These are phyloP conservation scores for Elsinoe fawcettii DNA, from an alignment of 2,329 filamentous ascomycete species.

Conservation along the genomic window DNA sequence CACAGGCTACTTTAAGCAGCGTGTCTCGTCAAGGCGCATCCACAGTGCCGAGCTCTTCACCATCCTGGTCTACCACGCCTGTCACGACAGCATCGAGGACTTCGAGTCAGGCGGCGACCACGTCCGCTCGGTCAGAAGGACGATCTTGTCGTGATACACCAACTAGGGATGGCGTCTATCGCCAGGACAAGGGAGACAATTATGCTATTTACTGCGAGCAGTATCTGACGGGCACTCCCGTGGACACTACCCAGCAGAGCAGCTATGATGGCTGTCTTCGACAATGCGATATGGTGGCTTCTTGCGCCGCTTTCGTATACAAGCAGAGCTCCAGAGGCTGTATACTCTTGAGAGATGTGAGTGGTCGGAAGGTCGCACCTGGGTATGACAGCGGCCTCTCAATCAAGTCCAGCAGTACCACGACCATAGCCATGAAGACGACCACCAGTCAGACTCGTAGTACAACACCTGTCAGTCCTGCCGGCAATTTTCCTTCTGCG, in stretches of 20 bases:
- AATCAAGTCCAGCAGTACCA: neutral
- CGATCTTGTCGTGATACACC: slow-evolving; percentile 12
- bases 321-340: neutral
- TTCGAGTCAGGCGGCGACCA: neutral
- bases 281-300: slow-evolving; percentile 13
- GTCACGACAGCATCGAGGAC: neutral
- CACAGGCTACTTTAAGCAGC: neutral
- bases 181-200: slow-evolving; percentile 5
- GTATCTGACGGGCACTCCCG: neutral
- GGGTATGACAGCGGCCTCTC: neutral
- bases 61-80: neutral
- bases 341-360: slow-evolving; percentile 1
- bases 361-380: neutral
- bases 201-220: slow-evolving; percentile 15
- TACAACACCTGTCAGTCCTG: neutral
- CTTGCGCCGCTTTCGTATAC: slow-evolving; percentile 3
- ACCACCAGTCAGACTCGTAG: neutral
- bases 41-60: neutral
- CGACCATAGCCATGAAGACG: neutral
- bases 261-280: slow-evolving; percentile 17
- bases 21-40: neutral
- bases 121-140: neutral
- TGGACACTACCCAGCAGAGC: slow-evolving; percentile 5
- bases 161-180: slow-evolving; percentile 8
- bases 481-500: neutral